phyloP scores from a whole-genome alignment of 1,284 basidiomycete genomes.

The Ganoderma meredithae region DNA sequence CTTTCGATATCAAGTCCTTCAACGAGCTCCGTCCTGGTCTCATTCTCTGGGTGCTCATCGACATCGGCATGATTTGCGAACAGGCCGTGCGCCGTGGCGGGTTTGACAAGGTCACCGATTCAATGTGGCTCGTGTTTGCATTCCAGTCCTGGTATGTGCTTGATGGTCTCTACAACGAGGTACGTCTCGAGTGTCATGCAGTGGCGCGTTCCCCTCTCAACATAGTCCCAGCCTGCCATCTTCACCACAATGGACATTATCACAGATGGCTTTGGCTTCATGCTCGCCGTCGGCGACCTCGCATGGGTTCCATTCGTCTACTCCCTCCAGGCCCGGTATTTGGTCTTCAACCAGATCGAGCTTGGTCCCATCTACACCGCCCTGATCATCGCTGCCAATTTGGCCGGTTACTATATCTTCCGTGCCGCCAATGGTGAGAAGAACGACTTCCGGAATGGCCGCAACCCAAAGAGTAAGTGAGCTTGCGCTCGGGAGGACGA shows the following conservation, averaged over 20 bases:
- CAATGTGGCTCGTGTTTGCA: constrained; percentile 88
- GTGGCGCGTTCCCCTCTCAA: neutral
- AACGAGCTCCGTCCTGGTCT: constrained; percentile 96
- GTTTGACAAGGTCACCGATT: constrained; percentile 75
- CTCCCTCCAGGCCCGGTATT: constrained; percentile 92
- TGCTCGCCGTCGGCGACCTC: constrained; percentile 95
- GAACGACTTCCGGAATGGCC: constrained; percentile 93
- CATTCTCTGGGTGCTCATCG: constrained; percentile 93
- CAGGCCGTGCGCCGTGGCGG: constrained; percentile 87
- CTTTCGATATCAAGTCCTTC: constrained; percentile 97
- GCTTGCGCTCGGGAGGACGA: neutral
- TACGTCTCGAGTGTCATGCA: constrained; percentile 41
- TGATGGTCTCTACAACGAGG: constrained; percentile 92
- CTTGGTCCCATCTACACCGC: constrained; percentile 73
- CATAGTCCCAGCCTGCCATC: constrained; percentile 70
- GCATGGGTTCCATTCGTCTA: constrained; percentile 97
- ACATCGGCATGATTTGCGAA: constrained; percentile 92
- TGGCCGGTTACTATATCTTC: constrained; percentile 93
- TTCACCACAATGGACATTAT: constrained; percentile 98
- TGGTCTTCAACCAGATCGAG: constrained; percentile 87
- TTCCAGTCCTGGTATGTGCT: constrained; percentile 92
- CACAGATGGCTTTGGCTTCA: constrained; percentile 98
- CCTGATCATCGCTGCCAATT: constrained; percentile 74
- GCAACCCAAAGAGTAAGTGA: constrained; percentile 88
- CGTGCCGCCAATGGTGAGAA: constrained; percentile 92